These are phyloP conservation scores for Phalaenopsis hybrid DNA, from an alignment of 116 monocot species.

Conservation along the genomic window DNA sequence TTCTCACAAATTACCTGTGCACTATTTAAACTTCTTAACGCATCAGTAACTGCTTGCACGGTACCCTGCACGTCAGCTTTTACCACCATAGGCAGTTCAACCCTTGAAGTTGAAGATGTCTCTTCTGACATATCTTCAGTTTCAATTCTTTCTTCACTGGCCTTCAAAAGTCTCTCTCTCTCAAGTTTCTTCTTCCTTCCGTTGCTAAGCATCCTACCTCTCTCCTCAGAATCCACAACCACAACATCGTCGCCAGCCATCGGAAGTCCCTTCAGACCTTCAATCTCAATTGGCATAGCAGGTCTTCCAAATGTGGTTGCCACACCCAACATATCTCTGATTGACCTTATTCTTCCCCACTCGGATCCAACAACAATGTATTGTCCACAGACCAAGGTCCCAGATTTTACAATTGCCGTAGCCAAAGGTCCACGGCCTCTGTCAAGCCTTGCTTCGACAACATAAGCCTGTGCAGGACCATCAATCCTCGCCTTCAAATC, in stretches of 20 bases:
- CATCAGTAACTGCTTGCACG: conserved; percentile 93
- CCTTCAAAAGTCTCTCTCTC: conserved; percentile 57
- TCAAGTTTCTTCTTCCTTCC: conserved; percentile 83
- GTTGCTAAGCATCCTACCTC: conserved; percentile 85
- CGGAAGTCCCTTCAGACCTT: conserved; percentile 92
- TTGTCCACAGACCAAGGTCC: conserved; percentile 64
- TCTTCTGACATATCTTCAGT: conserved; percentile 41
- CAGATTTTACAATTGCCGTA: conserved; percentile 87
- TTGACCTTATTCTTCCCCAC: conserved; percentile 75
- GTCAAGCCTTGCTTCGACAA: conserved; percentile 93
- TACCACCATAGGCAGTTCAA: conserved; percentile 80
- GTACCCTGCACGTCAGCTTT: conserved; percentile 99
- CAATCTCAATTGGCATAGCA: conserved; percentile 86
- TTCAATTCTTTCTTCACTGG: conserved; percentile 33
- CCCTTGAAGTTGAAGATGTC: conserved; percentile 22
- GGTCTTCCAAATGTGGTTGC: conserved; percentile 41
- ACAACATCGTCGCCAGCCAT: conserved; percentile 97
- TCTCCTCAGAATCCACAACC: conserved; percentile 85
- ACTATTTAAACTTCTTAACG: conserved; percentile 79
- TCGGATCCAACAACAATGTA: conserved; percentile 83
- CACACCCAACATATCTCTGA: conserved; percentile 67
- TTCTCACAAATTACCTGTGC: conserved; percentile 45
- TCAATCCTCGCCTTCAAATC: conserved; percentile 80
- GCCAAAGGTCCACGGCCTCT: conserved; percentile 83
- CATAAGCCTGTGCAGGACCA: conserved; percentile 90